These are phyloP conservation scores for Leccinum sublutescens DNA, from an alignment of 768 basidiomycete genomes.

Conservation along the genomic window DNA sequence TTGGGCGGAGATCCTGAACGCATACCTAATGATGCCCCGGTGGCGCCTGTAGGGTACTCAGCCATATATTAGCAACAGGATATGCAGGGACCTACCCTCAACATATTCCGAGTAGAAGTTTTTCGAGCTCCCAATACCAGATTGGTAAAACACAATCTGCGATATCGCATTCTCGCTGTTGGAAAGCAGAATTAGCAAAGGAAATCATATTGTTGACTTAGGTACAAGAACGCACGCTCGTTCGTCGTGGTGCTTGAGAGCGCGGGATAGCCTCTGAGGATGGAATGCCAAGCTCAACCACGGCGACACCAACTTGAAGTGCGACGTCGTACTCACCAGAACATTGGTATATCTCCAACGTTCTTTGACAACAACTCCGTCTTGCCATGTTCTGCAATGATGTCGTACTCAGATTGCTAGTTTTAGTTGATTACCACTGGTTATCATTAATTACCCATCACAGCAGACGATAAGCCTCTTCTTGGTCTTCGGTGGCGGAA, in stretches of 20 bases:
- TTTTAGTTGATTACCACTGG: background rate
- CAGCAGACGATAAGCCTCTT: conserved; percentile 74
- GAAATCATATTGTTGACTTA: background rate
- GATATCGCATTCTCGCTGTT: conserved; percentile 42
- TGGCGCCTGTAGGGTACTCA: conserved; percentile 47
- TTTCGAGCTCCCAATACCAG: conserved; percentile 57
- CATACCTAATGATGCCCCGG: conserved; percentile 60
- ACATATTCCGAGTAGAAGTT: conserved; percentile 59
- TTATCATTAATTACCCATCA: conserved; percentile 53
- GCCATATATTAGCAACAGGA: conserved; percentile 1
- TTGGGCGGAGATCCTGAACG: background rate
- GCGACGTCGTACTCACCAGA: conserved; percentile 36
- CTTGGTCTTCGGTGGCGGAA: conserved; percentile 19
- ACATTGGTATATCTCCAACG: conserved; percentile 56
- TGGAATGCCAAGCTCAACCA: background rate
- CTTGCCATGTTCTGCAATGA: conserved; percentile 64
- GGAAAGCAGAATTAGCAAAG: background rate
- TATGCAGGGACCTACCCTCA: conserved; percentile 44
- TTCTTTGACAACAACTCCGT: conserved; percentile 47
- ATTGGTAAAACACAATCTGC: conserved; percentile 65
- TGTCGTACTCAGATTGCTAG: background rate
- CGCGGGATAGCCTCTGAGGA: conserved; percentile 51
- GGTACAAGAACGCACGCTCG: conserved; percentile 29
- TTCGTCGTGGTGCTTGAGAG: conserved; percentile 48
- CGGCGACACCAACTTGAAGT: background rate